Evolutionary conservation across 352 stramenopile genomes (phyloP).

Genomic region (Blastocystis sp.): DNA sequence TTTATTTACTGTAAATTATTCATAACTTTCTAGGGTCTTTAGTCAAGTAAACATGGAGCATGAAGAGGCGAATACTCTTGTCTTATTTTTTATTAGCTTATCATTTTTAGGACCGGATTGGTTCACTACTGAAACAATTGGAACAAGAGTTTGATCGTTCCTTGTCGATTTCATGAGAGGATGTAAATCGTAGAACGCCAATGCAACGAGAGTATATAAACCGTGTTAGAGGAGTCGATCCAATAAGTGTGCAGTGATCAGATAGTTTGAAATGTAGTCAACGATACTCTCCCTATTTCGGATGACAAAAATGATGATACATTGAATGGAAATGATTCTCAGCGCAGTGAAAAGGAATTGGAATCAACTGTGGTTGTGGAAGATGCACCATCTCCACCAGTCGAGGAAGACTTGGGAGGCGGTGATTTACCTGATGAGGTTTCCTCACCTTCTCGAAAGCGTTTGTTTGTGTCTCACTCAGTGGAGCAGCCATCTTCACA

Average conservation of each 20-base stretch:
- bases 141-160: constrained; percentile 7
- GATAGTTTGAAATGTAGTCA: not conserved
- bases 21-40: not conserved
- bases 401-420: not conserved
- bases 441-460: not conserved
- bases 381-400: not conserved
- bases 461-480: not conserved
- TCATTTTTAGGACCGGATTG: not conserved
- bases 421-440: not conserved
- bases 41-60: not conserved
- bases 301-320: not conserved
- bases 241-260: not conserved
- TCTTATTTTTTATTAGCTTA: not conserved
- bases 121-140: not conserved
- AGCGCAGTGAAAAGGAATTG: not conserved
- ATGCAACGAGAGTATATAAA: not conserved
- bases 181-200: not conserved
- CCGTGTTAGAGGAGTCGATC: not conserved
- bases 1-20: not conserved
- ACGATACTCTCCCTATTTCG: not conserved
- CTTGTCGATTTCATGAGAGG: not conserved
- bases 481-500: not conserved
- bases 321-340: not conserved
- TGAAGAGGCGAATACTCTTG: not conserved
- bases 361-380: not conserved